Base-by-base conservation (phyloP, 805 yeast genomes). In the Yamadazyma nakazawae region DNA sequence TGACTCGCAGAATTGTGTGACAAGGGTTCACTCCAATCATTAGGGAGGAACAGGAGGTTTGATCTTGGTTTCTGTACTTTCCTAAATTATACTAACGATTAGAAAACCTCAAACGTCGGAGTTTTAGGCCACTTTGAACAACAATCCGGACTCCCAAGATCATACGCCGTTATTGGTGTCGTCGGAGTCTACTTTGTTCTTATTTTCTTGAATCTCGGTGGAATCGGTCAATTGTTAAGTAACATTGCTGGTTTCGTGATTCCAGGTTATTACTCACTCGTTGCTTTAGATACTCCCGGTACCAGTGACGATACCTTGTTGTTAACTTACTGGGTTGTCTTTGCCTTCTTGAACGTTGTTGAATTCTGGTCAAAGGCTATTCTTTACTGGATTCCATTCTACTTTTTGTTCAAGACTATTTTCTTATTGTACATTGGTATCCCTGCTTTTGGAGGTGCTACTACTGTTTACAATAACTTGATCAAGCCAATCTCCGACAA, bases 271-370 rank as follows among this genome's bases (percentile, higher is more conserved):
- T 82, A 78, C 62, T 92, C 98, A 8, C 74, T 94, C 51, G 64
- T 80, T 52, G 98, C 99, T 18, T 75, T 94, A 55, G 86, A 82
- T 66, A 85, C 96, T 18, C 54, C 80, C 9, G 61, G 78, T 14
- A 69, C 82, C 36, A 68, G 72, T 37, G 97, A 92, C 66, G 99
- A 94, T 68, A 82, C 94, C 40, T 84, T 85, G 65, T 80, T 88
- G 64, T 79, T 94, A 62, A 88, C 97, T 12, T 94, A 94, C 76
- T 94, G 99, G 99, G 97, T 94, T 48, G 96, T 94, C n/a, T 94
- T 88, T 64, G 96, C 97, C 13, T 82, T 84, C 58, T 80, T 94
- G 73, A 88, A 84, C 66, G 91, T 94, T 44, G 64, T 89, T 60
- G 99, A 94, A 74, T 94, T 89, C 79, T 94, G 97, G 98, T 84